Percentiles rank a stretch among this genome's conserved stretches.
Evolutionary conservation across 176 grass and related monocot species (phyloP).

Genomic region (Alopecurus myosuroides): DNA sequence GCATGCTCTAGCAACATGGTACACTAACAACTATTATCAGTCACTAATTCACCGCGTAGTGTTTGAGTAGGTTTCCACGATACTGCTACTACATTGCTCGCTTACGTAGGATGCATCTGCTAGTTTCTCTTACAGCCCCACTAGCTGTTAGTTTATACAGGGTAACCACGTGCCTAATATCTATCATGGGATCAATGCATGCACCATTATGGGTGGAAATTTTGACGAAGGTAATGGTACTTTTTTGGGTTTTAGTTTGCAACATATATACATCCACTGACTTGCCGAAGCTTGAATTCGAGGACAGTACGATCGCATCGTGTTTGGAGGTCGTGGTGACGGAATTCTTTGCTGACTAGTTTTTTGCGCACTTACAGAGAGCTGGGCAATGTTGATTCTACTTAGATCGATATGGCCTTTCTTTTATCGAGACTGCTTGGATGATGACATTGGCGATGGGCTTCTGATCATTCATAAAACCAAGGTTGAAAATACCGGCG

Average conservation of each 20-base stretch:
- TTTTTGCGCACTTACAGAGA: not conserved
- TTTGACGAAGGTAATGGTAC: not conserved
- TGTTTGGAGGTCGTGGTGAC: not conserved
- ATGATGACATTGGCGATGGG: not conserved
- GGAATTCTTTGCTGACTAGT: not conserved
- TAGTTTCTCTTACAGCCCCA: conserved; percentile 27
- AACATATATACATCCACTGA: not conserved
- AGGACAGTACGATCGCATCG: not conserved
- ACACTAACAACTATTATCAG: not conserved
- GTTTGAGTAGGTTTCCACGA: conserved; percentile 47
- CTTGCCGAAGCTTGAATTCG: not conserved
- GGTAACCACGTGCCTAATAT: conserved; percentile 28
- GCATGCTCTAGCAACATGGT: conserved; percentile 21
- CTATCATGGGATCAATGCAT: conserved; percentile 11
- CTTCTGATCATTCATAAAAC: not conserved
- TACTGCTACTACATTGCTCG: not conserved
- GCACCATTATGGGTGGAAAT: conserved; percentile 1
- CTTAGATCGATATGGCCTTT: not conserved
- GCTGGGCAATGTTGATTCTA: not conserved
- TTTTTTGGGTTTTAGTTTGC: not conserved
- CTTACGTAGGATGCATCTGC: not conserved
- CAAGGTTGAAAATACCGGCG: not conserved
- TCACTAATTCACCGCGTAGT: not conserved
- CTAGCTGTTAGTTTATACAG: conserved; percentile 27
- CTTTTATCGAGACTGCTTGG: not conserved